phyloP scores from a whole-genome alignment of 164 flowering plant species.

The Umbellularia californica region DNA sequence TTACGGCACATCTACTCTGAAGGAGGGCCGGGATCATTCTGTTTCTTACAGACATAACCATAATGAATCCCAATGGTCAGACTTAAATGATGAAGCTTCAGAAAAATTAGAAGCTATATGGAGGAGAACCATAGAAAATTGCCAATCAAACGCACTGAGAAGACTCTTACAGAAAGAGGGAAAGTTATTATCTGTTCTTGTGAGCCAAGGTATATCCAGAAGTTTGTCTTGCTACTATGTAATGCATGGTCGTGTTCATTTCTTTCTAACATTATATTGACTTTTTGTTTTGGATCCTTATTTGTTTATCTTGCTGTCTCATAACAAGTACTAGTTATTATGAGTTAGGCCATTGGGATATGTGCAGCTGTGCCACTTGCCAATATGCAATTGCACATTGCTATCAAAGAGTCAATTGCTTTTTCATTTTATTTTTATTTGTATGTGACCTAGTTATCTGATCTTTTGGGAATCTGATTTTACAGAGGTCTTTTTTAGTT shows the following conservation, averaged over 20 bases:
- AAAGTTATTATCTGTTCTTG: conserved; percentile 53
- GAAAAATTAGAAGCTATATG: conserved; percentile 55
- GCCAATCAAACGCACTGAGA: conserved; percentile 51
- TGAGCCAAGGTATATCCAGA: conserved; percentile 49
- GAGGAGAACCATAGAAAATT: conserved; percentile 51
- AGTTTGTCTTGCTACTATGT: neutral
- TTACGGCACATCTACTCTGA: conserved; percentile 35
- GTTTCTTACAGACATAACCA: conserved; percentile 26
- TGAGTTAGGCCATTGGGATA: too few species aligned
- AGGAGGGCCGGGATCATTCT: conserved; percentile 45
- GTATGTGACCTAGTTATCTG: neutral
- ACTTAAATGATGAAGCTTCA: conserved; percentile 23
- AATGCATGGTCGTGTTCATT: too few species aligned
- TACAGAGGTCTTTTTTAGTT: neutral
- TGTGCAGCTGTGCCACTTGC: too few species aligned
- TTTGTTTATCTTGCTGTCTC: too few species aligned
- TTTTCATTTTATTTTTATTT: too few species aligned
- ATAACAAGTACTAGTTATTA: too few species aligned
- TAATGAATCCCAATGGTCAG: conserved; percentile 21
- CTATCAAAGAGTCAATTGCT: neutral
- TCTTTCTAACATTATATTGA: neutral
- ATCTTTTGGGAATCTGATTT: neutral
- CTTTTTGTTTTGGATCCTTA: neutral
- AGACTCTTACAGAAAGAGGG: conserved; percentile 62
- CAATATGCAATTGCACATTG: neutral